Evolutionary conservation across 192 early-diverging fungal genomes (phyloP).

Genomic region (Rhizophagus sp.): DNA sequence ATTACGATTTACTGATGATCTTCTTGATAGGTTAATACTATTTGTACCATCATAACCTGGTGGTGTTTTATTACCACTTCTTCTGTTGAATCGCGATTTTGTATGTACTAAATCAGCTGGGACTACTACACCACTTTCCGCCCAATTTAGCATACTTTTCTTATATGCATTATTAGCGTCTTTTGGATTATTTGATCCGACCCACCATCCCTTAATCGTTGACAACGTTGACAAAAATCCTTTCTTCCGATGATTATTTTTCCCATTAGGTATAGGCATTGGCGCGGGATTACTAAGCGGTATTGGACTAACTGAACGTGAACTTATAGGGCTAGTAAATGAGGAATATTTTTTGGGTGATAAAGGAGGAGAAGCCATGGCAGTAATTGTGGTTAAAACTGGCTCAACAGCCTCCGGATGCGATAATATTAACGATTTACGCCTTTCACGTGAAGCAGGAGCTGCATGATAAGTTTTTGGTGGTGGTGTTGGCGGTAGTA

Average conservation of each 20-base stretch:
- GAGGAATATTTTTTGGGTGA: constrained; percentile 32
- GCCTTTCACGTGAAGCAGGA: constrained; percentile 25
- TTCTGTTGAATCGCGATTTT: neutral
- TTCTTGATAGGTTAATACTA: constrained; percentile 1
- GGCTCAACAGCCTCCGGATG: constrained; percentile 27
- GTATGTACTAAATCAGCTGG: constrained; percentile 15
- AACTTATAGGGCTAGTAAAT: constrained; percentile 24
- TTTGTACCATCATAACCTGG: constrained; percentile 17
- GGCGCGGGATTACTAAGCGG: neutral
- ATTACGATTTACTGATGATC: neutral
- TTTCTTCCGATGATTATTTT: neutral
- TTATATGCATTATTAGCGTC: constrained; percentile 14
- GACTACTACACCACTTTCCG: constrained; percentile 21
- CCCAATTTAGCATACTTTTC: constrained; percentile 11
- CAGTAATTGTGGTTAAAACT: constrained; percentile 27
- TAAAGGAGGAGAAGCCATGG: constrained; percentile 26
- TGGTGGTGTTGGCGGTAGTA: constrained; percentile 18
- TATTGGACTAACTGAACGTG: constrained; percentile 32
- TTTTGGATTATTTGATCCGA: constrained; percentile 13
- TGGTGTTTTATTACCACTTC: constrained; percentile 24
- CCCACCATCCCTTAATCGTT: constrained; percentile 27
- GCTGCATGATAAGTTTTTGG: constrained; percentile 26
- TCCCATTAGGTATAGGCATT: constrained; percentile 2
- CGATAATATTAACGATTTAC: constrained; percentile 27
- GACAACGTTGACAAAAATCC: constrained; percentile 25